Evolutionary conservation across 2,329 filamentous ascomycete species (phyloP).

Genomic region (Hymenoscyphus linearis): DNA sequence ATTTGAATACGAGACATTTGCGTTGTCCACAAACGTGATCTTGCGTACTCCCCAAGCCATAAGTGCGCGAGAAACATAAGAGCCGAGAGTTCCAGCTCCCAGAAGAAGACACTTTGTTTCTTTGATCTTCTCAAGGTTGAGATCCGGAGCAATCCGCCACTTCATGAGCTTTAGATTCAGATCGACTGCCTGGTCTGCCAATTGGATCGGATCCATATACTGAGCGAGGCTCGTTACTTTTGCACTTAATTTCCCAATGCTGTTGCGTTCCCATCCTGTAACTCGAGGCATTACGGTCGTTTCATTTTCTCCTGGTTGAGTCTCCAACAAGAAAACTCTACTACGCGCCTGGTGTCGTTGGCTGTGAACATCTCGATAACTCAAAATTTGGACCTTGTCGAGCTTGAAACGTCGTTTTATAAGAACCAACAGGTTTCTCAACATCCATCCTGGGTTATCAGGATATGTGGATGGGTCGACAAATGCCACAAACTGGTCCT

Average conservation of each 20-base stretch:
- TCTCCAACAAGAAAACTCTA: conserved; percentile 56
- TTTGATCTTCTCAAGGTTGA: conserved; percentile 86
- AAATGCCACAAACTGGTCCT: conserved; percentile 80
- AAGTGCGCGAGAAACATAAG: conserved; percentile 86
- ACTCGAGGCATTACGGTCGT: conserved; percentile 69
- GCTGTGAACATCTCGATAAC: conserved; percentile 79
- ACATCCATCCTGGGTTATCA: conserved; percentile 83
- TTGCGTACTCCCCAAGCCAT: conserved; percentile 95
- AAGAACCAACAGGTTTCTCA: conserved; percentile 82
- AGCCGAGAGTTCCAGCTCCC: conserved; percentile 87
- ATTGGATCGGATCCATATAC: conserved; percentile 83
- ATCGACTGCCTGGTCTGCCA: conserved; percentile 92
- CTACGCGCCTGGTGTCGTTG: conserved; percentile 76
- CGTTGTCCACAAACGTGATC: conserved; percentile 95
- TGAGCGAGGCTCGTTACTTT: conserved; percentile 79
- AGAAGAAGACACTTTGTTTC: conserved; percentile 84
- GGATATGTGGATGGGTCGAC: conserved; percentile 89
- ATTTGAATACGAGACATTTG: conserved; percentile 89
- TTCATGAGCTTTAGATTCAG: conserved; percentile 98
- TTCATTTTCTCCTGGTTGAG: conserved; percentile 24
- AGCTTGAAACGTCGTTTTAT: conserved; percentile 77
- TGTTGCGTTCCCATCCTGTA: conserved; percentile 90
- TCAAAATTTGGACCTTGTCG: conserved; percentile 73
- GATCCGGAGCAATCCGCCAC: conserved; percentile 86
- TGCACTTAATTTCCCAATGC: conserved; percentile 69